Base-by-base conservation (phyloP, 2,329 filamentous ascomycete species). In the Bipolaris cookei region DNA sequence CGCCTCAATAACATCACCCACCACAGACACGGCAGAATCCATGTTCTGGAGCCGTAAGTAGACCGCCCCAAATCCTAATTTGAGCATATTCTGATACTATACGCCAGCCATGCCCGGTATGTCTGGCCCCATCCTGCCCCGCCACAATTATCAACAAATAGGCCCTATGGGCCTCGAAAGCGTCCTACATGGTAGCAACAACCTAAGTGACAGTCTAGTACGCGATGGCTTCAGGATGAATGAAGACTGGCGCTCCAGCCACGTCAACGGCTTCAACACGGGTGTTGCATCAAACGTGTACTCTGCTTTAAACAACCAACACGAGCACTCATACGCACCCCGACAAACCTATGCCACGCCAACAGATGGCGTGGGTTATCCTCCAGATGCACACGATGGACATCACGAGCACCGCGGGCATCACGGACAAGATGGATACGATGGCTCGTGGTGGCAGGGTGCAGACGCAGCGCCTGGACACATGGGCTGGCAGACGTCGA, bases 221-320 rank as follows among this genome's bases (percentile, higher is more conserved):
- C 63, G 72, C 21, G 73, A 77, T 41, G 75, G 75, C 0, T 77
- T 77, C 59, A 73, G 71, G 54, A 67, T 77, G 39, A 63, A 55
- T 50, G 61, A 65, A 35, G 64, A 69, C 34, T 67, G 64, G 62
- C 61, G 62, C 18, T 62, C 63, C 5, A 65, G 51, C n/a, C 54
- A 62, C 21, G 48, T 61, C 2, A 58, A 63, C 18, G 63, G 64
- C 16, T 70, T 62, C 51, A 49, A 45, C 23, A 20, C 57, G 10
- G 47, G 47, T 7, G 39, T 58, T 11, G n/a, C 20, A 6, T 32
- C 52, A 13, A 53, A 34, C 43, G 57, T 62, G 2, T 62, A 62
- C 23, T 50, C 50, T 28, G 21, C 38, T 13, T 14, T 23, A 6
- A 52, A 51, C 18, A 28, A 39, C 30, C 53, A 49, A 2, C 39